A percentile compares a stretch with the other conserved stretches of the same genome.
Conservation (phyloP, 768 basidiomycete species). For the Lactarius evosmus region DNA sequence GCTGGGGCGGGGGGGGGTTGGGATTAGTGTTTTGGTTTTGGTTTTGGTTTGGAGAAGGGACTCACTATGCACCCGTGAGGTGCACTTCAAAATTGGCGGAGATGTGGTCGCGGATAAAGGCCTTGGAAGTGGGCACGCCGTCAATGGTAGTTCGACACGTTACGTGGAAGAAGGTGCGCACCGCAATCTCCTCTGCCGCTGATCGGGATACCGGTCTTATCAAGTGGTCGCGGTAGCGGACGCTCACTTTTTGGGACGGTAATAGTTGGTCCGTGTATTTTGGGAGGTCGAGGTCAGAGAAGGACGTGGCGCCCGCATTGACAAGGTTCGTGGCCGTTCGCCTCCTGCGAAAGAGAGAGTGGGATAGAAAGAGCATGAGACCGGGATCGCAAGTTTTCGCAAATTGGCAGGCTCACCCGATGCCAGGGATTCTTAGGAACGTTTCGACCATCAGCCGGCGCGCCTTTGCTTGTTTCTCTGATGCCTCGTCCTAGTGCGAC, state of each 20-base stretch:
- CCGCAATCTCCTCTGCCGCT: conserved; percentile 47
- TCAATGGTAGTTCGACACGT: neutral
- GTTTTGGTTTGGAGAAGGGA: conserved; percentile 3
- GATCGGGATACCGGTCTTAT: conserved; percentile 37
- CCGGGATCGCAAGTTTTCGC: neutral
- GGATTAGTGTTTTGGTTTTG: too few species aligned
- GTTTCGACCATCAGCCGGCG: conserved; percentile 32
- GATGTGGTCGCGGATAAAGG: conserved; percentile 47
- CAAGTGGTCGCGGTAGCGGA: conserved; percentile 43
- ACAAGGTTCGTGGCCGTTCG: conserved; percentile 44
- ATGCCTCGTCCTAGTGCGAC: conserved; percentile 19
- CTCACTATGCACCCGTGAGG: conserved; percentile 59
- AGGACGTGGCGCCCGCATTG: conserved; percentile 46
- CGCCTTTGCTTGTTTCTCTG: conserved; percentile 31
- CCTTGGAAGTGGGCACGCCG: conserved; percentile 34
- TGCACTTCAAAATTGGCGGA: conserved; percentile 48
- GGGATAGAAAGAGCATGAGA: neutral
- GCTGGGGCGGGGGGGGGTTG: conserved; percentile 33
- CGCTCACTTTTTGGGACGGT: conserved; percentile 37
- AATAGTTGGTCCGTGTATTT: conserved; percentile 41
- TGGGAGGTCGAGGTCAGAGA: conserved; percentile 41
- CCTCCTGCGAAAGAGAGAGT: conserved; percentile 19
- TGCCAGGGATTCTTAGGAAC: conserved; percentile 42
- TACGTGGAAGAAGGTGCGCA: conserved; percentile 31
- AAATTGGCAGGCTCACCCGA: conserved; percentile 43